A percentile compares a stretch with the other conserved stretches of the same genome.
Conservation (phyloP, 345 rosid species). For the Eutrema heterophyllum region DNA sequence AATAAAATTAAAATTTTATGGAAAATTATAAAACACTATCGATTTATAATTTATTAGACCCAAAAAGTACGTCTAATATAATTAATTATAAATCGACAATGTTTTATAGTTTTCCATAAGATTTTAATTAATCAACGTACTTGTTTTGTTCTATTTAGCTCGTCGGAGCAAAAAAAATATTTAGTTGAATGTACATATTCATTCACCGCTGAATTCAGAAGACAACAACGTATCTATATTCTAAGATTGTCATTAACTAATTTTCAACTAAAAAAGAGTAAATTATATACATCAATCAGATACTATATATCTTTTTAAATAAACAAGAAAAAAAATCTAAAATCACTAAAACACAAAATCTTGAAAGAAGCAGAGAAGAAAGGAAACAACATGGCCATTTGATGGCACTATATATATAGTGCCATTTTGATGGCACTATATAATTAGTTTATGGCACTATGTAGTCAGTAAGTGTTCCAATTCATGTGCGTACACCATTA, state of each 20-base stretch:
- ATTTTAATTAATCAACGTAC: too few species aligned
- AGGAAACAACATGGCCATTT: conserved; percentile 5
- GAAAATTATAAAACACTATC: not conserved
- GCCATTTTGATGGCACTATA: not conserved
- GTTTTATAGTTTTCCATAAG: too few species aligned
- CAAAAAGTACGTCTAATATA: too few species aligned
- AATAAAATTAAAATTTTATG: not conserved
- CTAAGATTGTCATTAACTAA: not conserved
- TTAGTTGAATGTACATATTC: not conserved
- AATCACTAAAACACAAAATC: not conserved
- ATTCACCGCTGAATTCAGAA: not conserved
- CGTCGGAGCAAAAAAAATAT: not conserved
- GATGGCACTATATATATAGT: not conserved
- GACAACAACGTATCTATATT: not conserved
- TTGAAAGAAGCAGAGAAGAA: not conserved
- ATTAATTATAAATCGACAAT: too few species aligned
- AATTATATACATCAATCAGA: not conserved
- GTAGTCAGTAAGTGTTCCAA: not conserved
- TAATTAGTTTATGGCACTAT: not conserved
- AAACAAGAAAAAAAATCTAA: not conserved
- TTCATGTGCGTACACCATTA: not conserved
- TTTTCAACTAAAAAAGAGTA: too few species aligned
- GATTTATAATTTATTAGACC: not conserved
- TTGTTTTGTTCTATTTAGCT: not conserved
- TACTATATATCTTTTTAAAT: not conserved